Evolutionary conservation across 2,329 filamentous ascomycete species (phyloP).

Genomic region (Didymella sp.): DNA sequence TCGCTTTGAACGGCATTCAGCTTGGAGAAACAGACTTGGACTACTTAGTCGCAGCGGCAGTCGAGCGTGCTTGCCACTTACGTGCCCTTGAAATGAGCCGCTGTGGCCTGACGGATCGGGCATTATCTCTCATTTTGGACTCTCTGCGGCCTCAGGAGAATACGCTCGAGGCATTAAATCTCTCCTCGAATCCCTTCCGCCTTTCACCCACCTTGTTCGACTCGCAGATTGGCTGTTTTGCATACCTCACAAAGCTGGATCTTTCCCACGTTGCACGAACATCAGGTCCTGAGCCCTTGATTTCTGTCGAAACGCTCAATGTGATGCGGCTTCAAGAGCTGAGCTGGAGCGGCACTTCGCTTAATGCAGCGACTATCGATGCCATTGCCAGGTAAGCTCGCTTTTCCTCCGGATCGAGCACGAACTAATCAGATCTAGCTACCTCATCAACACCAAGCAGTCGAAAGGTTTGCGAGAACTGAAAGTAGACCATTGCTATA

Average conservation of each 20-base stretch:
- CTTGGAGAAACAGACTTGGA: conserved; percentile 76
- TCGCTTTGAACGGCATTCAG: conserved; percentile 71
- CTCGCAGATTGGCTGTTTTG: conserved; percentile 70
- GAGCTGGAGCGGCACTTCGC: conserved; percentile 66
- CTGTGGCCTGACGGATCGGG: conserved; percentile 65
- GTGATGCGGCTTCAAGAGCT: conserved; percentile 73
- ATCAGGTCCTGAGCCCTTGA: conserved; percentile 67
- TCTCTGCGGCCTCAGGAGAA: conserved; percentile 69
- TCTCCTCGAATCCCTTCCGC: conserved; percentile 71
- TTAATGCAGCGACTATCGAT: conserved; percentile 70
- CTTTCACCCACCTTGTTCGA: conserved; percentile 70
- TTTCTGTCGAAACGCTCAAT: conserved; percentile 69
- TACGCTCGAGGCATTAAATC: conserved; percentile 70
- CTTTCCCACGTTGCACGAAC: conserved; percentile 70
- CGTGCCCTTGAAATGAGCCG: conserved; percentile 71
- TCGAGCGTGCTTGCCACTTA: conserved; percentile 68
- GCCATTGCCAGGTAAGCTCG: conserved; percentile 59
- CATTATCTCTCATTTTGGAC: conserved; percentile 68
- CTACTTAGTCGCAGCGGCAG: conserved; percentile 70
- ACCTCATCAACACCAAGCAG: conserved; percentile 64
- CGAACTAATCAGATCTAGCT: conserved; percentile 50
- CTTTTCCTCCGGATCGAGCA: conserved; percentile 44
- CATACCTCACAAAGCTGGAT: conserved; percentile 69
- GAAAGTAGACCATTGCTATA: conserved; percentile 70
- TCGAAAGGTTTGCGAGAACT: conserved; percentile 68